Evolutionary conservation across 306 rosid species (phyloP).

Genomic region (Dryas drummondii): DNA sequence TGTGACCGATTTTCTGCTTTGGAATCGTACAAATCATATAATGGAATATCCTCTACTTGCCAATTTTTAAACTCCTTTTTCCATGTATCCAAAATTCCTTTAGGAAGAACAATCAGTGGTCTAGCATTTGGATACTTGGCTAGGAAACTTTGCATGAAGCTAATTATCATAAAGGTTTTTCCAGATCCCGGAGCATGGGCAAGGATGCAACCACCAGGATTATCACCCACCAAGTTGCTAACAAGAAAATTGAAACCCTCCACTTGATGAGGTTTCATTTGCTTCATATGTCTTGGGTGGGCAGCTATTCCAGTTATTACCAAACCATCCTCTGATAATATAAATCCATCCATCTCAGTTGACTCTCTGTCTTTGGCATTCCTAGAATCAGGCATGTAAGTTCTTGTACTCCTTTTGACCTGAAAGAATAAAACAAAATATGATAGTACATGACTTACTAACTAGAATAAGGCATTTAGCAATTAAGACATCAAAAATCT

Average conservation of each 20-base stretch:
- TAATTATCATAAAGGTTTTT: constrained; percentile 92
- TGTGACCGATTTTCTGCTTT: constrained; percentile 79
- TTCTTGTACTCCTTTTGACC: constrained; percentile 72
- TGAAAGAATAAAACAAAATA: constrained; percentile 30
- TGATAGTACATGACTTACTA: not conserved
- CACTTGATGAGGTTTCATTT: constrained; percentile 88
- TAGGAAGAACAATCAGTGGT: constrained; percentile 92
- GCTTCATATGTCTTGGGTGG: constrained; percentile 81
- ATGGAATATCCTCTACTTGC: constrained; percentile 92
- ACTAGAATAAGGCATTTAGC: constrained; percentile 4
- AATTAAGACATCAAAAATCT: not conserved
- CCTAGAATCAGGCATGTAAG: constrained; percentile 65
- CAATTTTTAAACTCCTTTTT: constrained; percentile 80
- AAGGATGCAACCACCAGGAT: constrained; percentile 93
- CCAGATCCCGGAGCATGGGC: constrained; percentile 99
- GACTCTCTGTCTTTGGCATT: constrained; percentile 43
- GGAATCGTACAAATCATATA: constrained; percentile 63
- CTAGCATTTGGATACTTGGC: constrained; percentile 85
- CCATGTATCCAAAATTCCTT: constrained; percentile 92
- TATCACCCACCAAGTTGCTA: constrained; percentile 71
- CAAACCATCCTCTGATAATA: constrained; percentile 49
- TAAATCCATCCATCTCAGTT: constrained; percentile 46
- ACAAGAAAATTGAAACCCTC: constrained; percentile 93
- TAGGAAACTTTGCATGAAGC: constrained; percentile 93
- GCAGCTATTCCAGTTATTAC: constrained; percentile 53